These are phyloP conservation scores for Fistulinella prunicolor DNA, from an alignment of 768 basidiomycete genomes.

Conservation along the genomic window DNA sequence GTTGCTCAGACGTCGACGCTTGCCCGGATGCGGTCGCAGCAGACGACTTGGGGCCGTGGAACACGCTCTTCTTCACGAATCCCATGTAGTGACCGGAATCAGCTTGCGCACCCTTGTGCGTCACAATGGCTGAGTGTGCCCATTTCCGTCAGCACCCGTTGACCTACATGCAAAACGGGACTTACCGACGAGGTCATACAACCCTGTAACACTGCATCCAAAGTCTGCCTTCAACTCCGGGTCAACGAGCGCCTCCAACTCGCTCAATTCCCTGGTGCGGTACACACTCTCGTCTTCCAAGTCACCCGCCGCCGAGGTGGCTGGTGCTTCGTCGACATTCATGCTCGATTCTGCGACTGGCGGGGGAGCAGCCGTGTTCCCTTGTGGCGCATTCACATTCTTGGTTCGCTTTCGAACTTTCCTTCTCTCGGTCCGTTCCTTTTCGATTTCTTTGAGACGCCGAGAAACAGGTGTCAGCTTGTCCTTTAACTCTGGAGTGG, in stretches of 20 bases:
- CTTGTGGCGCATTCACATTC: constrained; percentile 20
- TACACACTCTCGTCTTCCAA: constrained; percentile 65
- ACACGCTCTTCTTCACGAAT: constrained; percentile 77
- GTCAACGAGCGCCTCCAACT: constrained; percentile 63
- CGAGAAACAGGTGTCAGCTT: constrained; percentile 70
- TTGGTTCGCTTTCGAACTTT: constrained; percentile 81
- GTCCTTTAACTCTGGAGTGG: constrained; percentile 71
- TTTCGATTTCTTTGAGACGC: constrained; percentile 75
- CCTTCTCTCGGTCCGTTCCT: constrained; percentile 77
- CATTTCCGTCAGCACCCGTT: neutral
- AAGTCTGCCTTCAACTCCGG: constrained; percentile 61
- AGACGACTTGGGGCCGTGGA: constrained; percentile 39
- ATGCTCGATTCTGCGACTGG: constrained; percentile 24
- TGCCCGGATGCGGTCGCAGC: constrained; percentile 3
- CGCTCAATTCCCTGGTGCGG: constrained; percentile 59
- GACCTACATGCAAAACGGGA: constrained; percentile 6
- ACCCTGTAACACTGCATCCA: constrained; percentile 71
- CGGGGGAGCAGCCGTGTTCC: constrained; percentile 18
- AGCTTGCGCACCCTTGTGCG: constrained; percentile 94
- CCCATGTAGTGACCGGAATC: constrained; percentile 97
- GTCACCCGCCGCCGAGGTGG: constrained; percentile 23
- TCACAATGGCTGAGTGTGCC: constrained; percentile 73
- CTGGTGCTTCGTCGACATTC: constrained; percentile 49
- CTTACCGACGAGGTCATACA: constrained; percentile 92
- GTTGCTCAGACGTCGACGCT: constrained; percentile 13